Evolutionary conservation across 768 basidiomycete genomes (phyloP).

Genomic region (Suillus subluteus): DNA sequence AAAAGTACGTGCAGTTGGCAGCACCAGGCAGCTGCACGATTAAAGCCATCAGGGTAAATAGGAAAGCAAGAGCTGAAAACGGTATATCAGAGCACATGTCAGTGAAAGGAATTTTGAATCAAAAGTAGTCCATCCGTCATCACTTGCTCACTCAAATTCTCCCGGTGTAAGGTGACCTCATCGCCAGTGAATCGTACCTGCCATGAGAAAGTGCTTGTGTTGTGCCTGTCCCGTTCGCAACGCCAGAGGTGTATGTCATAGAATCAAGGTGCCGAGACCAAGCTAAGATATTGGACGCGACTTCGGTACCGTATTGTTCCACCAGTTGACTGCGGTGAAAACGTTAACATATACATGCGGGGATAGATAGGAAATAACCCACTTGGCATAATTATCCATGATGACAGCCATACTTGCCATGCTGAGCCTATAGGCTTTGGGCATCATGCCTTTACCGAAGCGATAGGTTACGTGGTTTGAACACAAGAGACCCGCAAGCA

Average conservation of each 20-base stretch:
- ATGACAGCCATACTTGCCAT: conserved; percentile 78
- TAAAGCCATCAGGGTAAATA: conserved; percentile 13
- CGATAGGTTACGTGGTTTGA: conserved; percentile 86
- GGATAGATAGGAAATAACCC: conserved; percentile 22
- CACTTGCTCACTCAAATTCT: neutral
- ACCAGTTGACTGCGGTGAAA: conserved; percentile 60
- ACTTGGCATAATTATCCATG: conserved; percentile 86
- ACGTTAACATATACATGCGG: neutral
- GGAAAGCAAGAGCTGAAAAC: neutral
- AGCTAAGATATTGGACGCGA: conserved; percentile 60
- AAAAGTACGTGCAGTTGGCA: neutral
- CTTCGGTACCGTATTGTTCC: conserved; percentile 69
- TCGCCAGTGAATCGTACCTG: neutral
- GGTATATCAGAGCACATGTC: neutral
- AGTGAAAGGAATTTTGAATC: neutral
- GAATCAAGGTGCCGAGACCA: conserved; percentile 53
- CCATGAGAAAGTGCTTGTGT: conserved; percentile 59
- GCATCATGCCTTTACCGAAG: conserved; percentile 69
- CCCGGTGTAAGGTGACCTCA: neutral
- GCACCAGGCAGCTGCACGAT: neutral
- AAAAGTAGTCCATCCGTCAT: conserved; percentile 1
- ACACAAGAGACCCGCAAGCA: conserved; percentile 67
- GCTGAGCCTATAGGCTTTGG: conserved; percentile 75
- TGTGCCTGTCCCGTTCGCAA: neutral
- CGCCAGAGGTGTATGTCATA: conserved; percentile 21